phyloP scores from a whole-genome alignment of 179 eudicot genomes.

The Gypsophila paniculata region DNA sequence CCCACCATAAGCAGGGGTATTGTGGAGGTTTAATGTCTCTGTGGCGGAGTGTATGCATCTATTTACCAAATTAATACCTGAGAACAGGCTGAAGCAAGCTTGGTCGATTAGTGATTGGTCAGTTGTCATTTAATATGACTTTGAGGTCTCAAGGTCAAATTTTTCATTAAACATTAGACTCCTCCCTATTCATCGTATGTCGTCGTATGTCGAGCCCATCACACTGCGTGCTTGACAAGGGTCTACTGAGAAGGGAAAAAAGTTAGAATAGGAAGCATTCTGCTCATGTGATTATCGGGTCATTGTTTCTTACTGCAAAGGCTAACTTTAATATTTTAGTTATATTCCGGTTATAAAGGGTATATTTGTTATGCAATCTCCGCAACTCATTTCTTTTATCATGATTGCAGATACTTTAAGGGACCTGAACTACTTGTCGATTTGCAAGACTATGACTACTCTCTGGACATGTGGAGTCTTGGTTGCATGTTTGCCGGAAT shows the following conservation, averaged over 20 bases:
- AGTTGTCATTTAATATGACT: background rate
- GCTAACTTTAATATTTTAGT: background rate
- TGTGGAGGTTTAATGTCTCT: background rate
- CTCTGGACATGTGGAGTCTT: slow-evolving; percentile 69
- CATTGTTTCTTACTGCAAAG: background rate
- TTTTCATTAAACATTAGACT: too few species aligned
- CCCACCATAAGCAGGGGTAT: background rate
- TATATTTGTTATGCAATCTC: background rate
- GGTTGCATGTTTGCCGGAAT: slow-evolving; percentile 75
- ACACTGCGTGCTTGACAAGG: background rate
- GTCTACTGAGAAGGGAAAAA: background rate
- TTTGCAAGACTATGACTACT: slow-evolving; percentile 66
- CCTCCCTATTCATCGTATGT: too few species aligned
- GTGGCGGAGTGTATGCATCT: background rate
- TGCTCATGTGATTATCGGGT: background rate
- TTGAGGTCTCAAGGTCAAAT: slow-evolving; percentile 8
- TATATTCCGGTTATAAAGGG: background rate
- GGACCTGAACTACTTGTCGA: slow-evolving; percentile 71
- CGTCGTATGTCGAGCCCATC: too few species aligned
- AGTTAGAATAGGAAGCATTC: background rate
- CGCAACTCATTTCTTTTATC: background rate
- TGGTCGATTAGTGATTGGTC: background rate
- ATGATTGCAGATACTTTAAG: slow-evolving; percentile 45
- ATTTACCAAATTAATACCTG: background rate
- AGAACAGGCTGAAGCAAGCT: background rate